Conservation (phyloP, 768 basidiomycete species). For the Amyloporia xantha region DNA sequence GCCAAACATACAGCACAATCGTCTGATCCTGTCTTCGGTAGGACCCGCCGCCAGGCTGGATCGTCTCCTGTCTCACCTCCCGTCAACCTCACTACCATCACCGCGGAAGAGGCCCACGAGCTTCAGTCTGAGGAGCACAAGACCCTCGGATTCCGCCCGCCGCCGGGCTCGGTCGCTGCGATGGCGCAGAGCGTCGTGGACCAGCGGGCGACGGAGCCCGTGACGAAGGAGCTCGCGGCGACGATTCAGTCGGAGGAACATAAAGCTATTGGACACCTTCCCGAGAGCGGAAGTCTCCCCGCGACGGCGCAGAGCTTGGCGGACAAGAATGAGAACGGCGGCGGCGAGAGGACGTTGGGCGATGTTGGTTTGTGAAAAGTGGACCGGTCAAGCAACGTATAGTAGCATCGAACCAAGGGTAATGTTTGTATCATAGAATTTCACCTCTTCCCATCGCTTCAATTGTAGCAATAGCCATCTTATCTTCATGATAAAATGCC, state of each 20-base stretch:
- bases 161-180: conserved; percentile 17
- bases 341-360: too few relatives aligned
- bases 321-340: too few relatives aligned
- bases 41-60: conserved; percentile 1
- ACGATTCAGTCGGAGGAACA: conserved; percentile 17
- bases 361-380: too few relatives aligned
- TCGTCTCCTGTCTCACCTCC: conserved; percentile 3
- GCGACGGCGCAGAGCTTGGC: conserved; percentile 16
- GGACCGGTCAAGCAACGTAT: too few relatives aligned
- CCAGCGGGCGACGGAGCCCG: conserved; percentile 9
- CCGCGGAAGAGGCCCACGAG: conserved; percentile 14
- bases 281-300: conserved; percentile 15
- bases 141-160: conserved; percentile 19
- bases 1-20: background rate
- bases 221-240: conserved; percentile 13
- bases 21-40: background rate
- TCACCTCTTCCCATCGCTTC: too few relatives aligned
- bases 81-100: conserved; percentile 15
- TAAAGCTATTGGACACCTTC: conserved; percentile 14
- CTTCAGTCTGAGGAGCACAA: conserved; percentile 23
- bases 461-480: too few relatives aligned
- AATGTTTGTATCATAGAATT: too few relatives aligned
- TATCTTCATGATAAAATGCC: too few relatives aligned
- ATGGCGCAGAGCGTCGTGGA: conserved; percentile 19
- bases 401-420: too few relatives aligned